Evolutionary conservation across 2,329 filamentous ascomycete genomes (phyloP), one percentile per base, ranked within the genome.

Genomic region (Nemania sp.): DNA sequence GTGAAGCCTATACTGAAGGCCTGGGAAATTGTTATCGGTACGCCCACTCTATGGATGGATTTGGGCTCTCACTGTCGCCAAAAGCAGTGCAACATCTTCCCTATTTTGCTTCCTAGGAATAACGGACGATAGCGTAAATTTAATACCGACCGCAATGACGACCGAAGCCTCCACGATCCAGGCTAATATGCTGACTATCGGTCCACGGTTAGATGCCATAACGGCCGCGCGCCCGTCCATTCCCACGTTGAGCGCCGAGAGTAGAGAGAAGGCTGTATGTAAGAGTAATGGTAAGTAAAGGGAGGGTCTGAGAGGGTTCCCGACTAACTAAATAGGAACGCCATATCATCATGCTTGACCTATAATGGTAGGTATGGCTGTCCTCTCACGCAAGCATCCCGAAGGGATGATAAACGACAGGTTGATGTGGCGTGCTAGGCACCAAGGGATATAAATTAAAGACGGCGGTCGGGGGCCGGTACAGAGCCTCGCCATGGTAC

Each of bases 191-290:
- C 69, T 71, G 41, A 71, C 64, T 43, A 69, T 49, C 6, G 69
- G 69, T 11, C 69, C 69, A 1, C 69, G 64, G 58, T 71, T 69
- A 15, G 60, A 60, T 32, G 47, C 47, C 11, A 61, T 69, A 61
- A 69, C 66, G 10, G 67, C 53, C 51, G 67, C 69, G 64, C 69
- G 69, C 67, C 62, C 65, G 22, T 69, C 64, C 61, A 71, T 71
- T 15, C 49, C 35, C 57, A 29, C 43, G 24, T 56, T 22, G 52
- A 29, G 38, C 47, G 22, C 51, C 11, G 22, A 49, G 54, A 26
- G 58, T 62, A 55, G 57, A 35, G 49, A 58, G 26, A 26, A 24
- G 10, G 43, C 5, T 32, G 8, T 8, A 13, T 1, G 11, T 4
- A 1, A 35, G 20, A 32, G 8, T 1, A n/a, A 22, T 7, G 3